Evolutionary conservation across 192 early-diverging fungal genomes (phyloP), one percentile per base, ranked within the genome.

Genomic region (Funneliformis geosporum): DNA sequence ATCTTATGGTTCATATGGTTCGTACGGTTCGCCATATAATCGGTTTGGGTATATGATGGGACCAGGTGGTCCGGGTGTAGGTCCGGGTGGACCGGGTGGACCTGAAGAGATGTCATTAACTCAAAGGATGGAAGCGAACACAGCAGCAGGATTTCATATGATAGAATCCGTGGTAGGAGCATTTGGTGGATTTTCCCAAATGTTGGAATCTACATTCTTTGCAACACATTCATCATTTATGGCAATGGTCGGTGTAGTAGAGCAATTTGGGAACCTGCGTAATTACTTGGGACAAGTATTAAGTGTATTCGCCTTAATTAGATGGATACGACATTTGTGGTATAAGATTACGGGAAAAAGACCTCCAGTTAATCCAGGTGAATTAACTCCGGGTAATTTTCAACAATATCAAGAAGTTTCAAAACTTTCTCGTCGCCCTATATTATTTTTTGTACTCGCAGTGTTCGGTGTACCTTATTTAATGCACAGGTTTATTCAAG

Each of bases 121-220:
- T n/a, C 93, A 93, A 71, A 89, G 90, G 47, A 92, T 98, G 85
- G 96, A 96, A 80, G 90, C 95, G 25, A 94, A 94, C 11, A 96
- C 98, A 1, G 93, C 93, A 38, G 91, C 96, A 27, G 95, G 97
- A 4, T 99, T 99, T 82, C 91, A 96, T 83, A 86, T 95, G 39
- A 93, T 99, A 39, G 96, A 98, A 79, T 92, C 92, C 8, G 87
- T 99, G 55, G 97, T 99, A 14, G 94, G 95, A 50, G 94, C 96
- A 0, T 99, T 99, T 90, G 96, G 94, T 44, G 97, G 97, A 16
- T 98, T 99, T 87, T 91, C 96, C 10, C 95, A 96, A 69, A 98
- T 99, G 98, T 91, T 99, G 43, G 98, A 98, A 75, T 96, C 95
- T 1, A 99, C 98, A 8, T 98, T 96, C 82, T 93, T 96, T 87